phyloP scores from a whole-genome alignment of 768 basidiomycete species.

The Paxillus rubicundulus region DNA sequence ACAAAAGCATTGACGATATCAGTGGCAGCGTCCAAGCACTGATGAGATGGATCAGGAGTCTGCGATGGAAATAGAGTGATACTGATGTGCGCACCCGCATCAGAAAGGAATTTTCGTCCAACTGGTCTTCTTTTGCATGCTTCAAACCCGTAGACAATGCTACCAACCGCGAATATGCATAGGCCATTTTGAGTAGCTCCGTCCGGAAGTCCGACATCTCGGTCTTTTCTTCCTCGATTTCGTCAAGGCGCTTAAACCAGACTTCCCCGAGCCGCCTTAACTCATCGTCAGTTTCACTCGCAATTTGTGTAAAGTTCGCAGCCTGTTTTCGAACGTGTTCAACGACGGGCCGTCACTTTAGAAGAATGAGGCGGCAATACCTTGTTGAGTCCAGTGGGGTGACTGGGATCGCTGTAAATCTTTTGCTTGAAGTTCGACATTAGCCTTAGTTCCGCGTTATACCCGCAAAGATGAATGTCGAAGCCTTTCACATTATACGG shows the following conservation, averaged over 20 bases:
- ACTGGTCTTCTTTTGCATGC: conserved; percentile 55
- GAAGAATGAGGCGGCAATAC: conserved; percentile 29
- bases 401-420: conserved; percentile 71
- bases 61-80: not conserved
- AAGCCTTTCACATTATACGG: conserved; percentile 67
- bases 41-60: not conserved
- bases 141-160: conserved; percentile 77
- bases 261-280: conserved; percentile 51
- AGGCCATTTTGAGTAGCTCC: conserved; percentile 58
- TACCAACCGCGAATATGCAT: conserved; percentile 66
- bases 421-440: conserved; percentile 57
- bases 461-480: conserved; percentile 77
- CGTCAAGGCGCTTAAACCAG: conserved; percentile 54
- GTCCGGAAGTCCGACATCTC: conserved; percentile 58
- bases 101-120: conserved; percentile 65
- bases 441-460: conserved; percentile 70
- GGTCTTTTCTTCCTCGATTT: conserved; percentile 51
- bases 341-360: not conserved
- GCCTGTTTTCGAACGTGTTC: conserved; percentile 36
- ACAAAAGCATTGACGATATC: conserved; percentile 64
- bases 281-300: conserved; percentile 66
- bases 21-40: conserved; percentile 68
- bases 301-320: conserved; percentile 61
- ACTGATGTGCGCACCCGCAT: conserved; percentile 47
- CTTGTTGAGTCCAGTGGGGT: conserved; percentile 76